Conservation (phyloP, 1,284 basidiomycete genomes). For the Sphagnurus paluster region DNA sequence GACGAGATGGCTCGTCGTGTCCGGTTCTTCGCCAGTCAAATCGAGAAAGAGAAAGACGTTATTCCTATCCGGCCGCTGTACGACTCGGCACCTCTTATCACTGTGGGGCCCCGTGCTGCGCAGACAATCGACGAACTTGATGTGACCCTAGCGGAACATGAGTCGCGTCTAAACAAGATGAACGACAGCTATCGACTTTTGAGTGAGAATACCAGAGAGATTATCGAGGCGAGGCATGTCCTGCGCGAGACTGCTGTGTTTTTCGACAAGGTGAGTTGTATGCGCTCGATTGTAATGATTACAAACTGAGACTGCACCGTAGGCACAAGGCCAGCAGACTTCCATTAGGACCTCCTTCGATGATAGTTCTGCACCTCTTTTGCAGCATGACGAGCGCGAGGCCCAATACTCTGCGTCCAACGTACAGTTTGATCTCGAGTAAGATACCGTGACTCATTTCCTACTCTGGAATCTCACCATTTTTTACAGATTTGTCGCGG, state of each 20-base stretch:
- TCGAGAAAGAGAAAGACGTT: constrained; percentile 81
- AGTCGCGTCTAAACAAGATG: constrained; percentile 87
- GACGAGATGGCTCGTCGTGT: constrained; percentile 96
- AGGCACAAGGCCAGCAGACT: constrained; percentile 81
- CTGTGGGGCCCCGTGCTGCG: constrained; percentile 87
- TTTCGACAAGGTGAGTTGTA: constrained; percentile 77
- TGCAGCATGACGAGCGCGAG: constrained; percentile 90
- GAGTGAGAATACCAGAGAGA: constrained; percentile 84
- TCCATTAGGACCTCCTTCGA: constrained; percentile 91
- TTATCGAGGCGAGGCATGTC: constrained; percentile 93
- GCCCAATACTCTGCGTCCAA: constrained; percentile 54
- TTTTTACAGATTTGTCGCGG: constrained; percentile 80
- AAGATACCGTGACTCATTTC: constrained; percentile 24
- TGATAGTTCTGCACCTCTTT: constrained; percentile 87
- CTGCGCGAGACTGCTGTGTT: constrained; percentile 95
- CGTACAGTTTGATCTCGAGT: constrained; percentile 87
- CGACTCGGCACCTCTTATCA: constrained; percentile 81
- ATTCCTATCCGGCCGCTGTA: constrained; percentile 82
- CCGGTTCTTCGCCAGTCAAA: constrained; percentile 87
- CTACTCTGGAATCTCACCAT: constrained; percentile 8
- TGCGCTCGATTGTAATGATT: background rate
- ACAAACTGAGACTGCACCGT: constrained; percentile 17
- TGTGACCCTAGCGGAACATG: constrained; percentile 85
- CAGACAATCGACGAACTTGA: constrained; percentile 95
- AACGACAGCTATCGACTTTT: constrained; percentile 92